Conservation (phyloP, 2,329 filamentous ascomycete genomes). For the Neonectria punicea region DNA sequence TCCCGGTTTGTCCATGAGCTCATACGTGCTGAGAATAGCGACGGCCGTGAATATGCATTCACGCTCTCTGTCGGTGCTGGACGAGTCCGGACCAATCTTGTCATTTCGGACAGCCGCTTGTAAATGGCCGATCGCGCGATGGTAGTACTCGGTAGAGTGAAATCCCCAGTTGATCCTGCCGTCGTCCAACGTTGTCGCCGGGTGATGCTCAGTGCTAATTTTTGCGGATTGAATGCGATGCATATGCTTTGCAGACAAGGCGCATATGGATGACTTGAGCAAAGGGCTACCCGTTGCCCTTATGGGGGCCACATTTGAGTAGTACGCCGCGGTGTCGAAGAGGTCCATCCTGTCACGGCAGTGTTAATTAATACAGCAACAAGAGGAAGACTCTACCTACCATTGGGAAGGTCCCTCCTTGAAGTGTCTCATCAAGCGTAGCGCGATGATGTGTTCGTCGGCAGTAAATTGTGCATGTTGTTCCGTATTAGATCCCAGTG, state of each 20-base stretch:
- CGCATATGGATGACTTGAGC: conserved; percentile 33
- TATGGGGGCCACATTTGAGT: conserved; percentile 36
- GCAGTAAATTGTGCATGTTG: background rate
- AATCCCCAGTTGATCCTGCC: conserved; percentile 28
- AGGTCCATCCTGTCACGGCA: conserved; percentile 34
- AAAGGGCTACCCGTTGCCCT: conserved; percentile 31
- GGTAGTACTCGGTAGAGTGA: conserved; percentile 35
- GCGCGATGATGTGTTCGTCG: conserved; percentile 10
- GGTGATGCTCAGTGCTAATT: background rate
- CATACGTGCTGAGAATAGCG: conserved; percentile 74
- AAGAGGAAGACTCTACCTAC: accelerated
- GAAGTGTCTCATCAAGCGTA: conserved; percentile 32
- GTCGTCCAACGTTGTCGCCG: background rate
- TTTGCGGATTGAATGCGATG: conserved; percentile 7
- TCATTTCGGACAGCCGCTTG: conserved; percentile 24
- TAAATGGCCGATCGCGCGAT: conserved; percentile 31
- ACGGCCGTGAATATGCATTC: conserved; percentile 66
- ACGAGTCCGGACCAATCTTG: conserved; percentile 49
- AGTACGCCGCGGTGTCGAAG: conserved; percentile 37
- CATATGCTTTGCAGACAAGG: conserved; percentile 34
- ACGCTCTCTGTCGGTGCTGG: conserved; percentile 50
- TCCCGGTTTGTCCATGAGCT: conserved; percentile 71
- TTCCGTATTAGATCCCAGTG: background rate
- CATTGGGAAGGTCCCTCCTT: conserved; percentile 34
- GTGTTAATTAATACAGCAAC: background rate